Evolutionary conservation across 2,329 filamentous ascomycete species (phyloP), one percentile per base, ranked within the genome.

Genomic region (Claviceps africana): DNA sequence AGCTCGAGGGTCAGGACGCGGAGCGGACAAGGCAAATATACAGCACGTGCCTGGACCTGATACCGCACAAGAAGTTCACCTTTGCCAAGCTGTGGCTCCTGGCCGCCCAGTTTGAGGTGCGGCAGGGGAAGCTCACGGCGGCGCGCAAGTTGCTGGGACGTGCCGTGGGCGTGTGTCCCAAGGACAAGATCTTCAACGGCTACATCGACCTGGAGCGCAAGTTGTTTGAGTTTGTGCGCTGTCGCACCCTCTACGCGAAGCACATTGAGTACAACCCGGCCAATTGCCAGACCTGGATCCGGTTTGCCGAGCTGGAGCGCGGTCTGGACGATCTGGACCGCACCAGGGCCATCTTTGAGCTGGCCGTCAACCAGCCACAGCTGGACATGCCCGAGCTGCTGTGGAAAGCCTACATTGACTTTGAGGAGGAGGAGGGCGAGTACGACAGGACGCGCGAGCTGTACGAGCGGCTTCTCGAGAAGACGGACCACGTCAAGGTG

Each of bases 321-420:
- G 89, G 87, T 0, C 75, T 98, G 7, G 90, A 96, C 64, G 93
- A 98, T 62, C 70, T 90, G 3, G 89, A 95, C 21, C 85, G 93
- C 31, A 83, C 88, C 17, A 78, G 93, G 44, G 90, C 86, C 46
- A 95, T 98, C 59, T 97, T 89, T 64, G 91, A 97, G 69, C 76
- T 97, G 30, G 91, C 88, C 2, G 84, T 96, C 55, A 75, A 79
- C 48, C 90, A 97, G 66, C 77, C 83, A 1, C 78, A 82, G 33
- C 76, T 98, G 15, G 93, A 98, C 67, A 98, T 98, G 93, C 93
- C 93, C 0, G 93, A 98, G 70, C 75, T 97, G 50, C 75, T 97
- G 1, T 98, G 93, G 93, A 97, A 97, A 71, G 83, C 89, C 1
- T 98, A 95, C 67, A 97, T 98, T 60, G 93, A 98, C 67, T 97